Evolutionary conservation across 2,329 filamentous ascomycete genomes (phyloP).

Genomic region (Aspergillus vadensis): DNA sequence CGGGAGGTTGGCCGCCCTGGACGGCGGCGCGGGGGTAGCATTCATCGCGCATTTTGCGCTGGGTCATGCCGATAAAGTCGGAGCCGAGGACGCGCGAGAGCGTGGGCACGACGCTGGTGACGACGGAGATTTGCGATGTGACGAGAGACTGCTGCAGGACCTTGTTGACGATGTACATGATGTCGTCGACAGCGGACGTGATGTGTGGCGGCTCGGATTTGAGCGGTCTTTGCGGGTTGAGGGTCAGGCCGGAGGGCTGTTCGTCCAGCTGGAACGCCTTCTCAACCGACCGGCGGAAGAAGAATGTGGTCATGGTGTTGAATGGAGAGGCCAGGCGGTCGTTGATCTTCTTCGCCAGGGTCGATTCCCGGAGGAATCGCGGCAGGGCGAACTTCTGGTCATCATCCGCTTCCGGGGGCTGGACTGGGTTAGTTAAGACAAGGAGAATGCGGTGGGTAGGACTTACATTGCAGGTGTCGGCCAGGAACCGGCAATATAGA

Average conservation of each 20-base stretch:
- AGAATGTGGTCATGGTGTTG: conserved; percentile 91
- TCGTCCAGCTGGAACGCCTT: conserved; percentile 98
- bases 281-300: conserved; percentile 93
- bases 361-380: conserved; percentile 74
- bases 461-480: conserved; percentile 78
- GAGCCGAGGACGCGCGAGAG: conserved; percentile 77
- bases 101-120: conserved; percentile 75
- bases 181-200: conserved; percentile 92
- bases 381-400: conserved; percentile 67
- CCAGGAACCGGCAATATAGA: conserved; percentile 84
- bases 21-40: conserved; percentile 80
- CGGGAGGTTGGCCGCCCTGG: conserved; percentile 79
- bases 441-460: not conserved
- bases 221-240: conserved; percentile 72
- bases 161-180: conserved; percentile 98
- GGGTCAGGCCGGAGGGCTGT: conserved; percentile 73
- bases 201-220: conserved; percentile 84
- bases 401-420: conserved; percentile 49
- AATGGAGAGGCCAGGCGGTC: conserved; percentile 77
- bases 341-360: conserved; percentile 75
- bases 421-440: conserved; percentile 9
- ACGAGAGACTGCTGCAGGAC: conserved; percentile 83
- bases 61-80: conserved; percentile 96
- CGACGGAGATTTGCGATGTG: conserved; percentile 78
- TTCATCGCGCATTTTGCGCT: conserved; percentile 96